Conservation (phyloP, 345 rosid genomes). For the Brassica cretica region DNA sequence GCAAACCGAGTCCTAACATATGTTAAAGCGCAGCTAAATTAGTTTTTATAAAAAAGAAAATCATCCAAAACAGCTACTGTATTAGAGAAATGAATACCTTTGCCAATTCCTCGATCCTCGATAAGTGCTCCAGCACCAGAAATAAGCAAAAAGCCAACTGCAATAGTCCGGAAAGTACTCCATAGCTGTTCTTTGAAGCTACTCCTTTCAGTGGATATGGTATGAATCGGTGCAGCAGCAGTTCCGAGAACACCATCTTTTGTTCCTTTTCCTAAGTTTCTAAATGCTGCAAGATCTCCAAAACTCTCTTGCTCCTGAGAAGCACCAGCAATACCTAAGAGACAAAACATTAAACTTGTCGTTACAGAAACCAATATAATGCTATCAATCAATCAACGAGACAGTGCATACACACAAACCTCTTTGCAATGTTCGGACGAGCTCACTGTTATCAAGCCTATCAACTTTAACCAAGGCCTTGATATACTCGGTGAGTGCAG, state of each 20-base stretch:
- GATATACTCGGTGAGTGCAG: constrained; percentile 79
- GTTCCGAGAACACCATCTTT: constrained; percentile 82
- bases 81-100: constrained; percentile 52
- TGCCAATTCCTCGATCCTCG: constrained; percentile 87
- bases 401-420: constrained; percentile 43
- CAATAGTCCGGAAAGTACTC: constrained; percentile 80
- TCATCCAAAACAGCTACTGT: constrained; percentile 3
- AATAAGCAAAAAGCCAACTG: constrained; percentile 72
- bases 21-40: not conserved
- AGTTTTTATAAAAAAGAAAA: not conserved
- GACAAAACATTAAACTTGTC: not conserved
- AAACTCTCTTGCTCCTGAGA: constrained; percentile 57
- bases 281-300: constrained; percentile 65
- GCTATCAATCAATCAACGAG: too few relatives aligned
- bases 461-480: constrained; percentile 90
- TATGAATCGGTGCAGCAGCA: constrained; percentile 81
- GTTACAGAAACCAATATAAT: not conserved
- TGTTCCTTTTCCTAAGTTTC: constrained; percentile 65
- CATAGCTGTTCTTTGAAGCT: constrained; percentile 89
- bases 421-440: constrained; percentile 79
- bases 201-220: constrained; percentile 76
- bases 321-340: constrained; percentile 52
- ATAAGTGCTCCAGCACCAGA: constrained; percentile 92
- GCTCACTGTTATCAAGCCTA: constrained; percentile 79
- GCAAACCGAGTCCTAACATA: constrained; percentile 76